Conservation (phyloP, 2,329 filamentous ascomycete genomes). For the Meredithiella fracta region DNA sequence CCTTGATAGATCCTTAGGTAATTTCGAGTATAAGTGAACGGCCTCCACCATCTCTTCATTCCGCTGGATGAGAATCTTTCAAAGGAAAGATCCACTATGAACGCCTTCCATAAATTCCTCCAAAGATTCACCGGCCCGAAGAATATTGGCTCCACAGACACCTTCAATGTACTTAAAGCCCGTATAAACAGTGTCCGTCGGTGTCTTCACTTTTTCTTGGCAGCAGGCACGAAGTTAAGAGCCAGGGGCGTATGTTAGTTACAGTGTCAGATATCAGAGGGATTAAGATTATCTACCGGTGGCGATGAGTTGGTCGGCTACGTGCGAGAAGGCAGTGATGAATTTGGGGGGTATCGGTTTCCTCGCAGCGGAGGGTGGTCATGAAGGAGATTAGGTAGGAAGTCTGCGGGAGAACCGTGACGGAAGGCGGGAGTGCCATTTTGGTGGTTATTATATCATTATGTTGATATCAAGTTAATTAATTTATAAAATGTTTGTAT, state of each 20-base stretch:
- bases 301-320: constrained; percentile 14
- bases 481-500: too few species aligned
- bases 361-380: constrained; percentile 14
- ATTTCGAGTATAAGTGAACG: constrained; percentile 20
- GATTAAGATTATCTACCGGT: constrained; percentile 11
- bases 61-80: constrained; percentile 22
- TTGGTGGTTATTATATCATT: too few species aligned
- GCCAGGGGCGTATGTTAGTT: constrained; percentile 9
- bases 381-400: constrained; percentile 15
- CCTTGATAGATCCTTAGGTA: constrained; percentile 17
- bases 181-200: constrained; percentile 13
- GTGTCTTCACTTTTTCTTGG: constrained; percentile 12
- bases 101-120: constrained; percentile 19
- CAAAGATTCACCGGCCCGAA: constrained; percentile 21
- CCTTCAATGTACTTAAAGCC: constrained; percentile 9
- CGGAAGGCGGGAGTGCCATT: background rate
- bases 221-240: constrained; percentile 13
- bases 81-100: constrained; percentile 20
- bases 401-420: constrained; percentile 15
- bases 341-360: constrained; percentile 14
- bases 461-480: too few species aligned
- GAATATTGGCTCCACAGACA: constrained; percentile 22
- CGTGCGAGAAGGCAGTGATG: constrained; percentile 11
- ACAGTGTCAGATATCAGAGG: too few species aligned
- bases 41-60: constrained; percentile 20